Evolutionary conservation across 345 rosid genomes (phyloP), one percentile per base, ranked within the genome.

Genomic region (Atalantia buxifolia): DNA sequence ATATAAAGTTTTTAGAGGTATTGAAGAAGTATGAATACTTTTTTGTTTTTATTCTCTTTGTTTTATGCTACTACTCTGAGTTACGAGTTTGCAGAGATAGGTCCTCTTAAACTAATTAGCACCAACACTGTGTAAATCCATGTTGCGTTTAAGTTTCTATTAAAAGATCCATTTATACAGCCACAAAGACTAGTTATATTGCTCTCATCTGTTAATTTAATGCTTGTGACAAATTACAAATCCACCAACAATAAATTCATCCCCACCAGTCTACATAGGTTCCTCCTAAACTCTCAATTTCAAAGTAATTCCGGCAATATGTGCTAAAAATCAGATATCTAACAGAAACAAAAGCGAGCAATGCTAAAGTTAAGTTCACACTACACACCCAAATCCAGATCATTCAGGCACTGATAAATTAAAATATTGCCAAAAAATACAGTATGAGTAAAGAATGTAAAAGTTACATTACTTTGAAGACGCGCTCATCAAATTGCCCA

Each of bases 401-500:
- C 38, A 27, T 67, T 45, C 30, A 2, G 21, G 55, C 27, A 56
- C 1, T 19, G 22, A 68, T 28, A 35, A 53, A 55, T 53, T n/a
- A 36, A 25, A 50, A 31, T 2, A 45, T 13, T 19, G 40, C n/a
- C 25, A 65, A 7, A 66, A 45, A 66, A 12, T 35, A 4, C 16
- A 19, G 10, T 25, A 31, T 14, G 4, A 35, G 24, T 60, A 4
- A 45, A 64, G 18, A 65, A 67, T 30, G 22, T 31, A 42, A 40
- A 24, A 71, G 60, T 25, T 66, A 12, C 35, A 76, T 65, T 88
- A 95, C 99, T 98, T 86, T 81, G 81, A 95, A 95, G 79, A 91
- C 92, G 3, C 91, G 86, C 78, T 95, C 99, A 85, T 95, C 95
- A 57, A 93, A 95, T 70, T 77, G 86, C 7, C 97, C 97, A 71